Base-by-base conservation (phyloP, 1,284 basidiomycete genomes). In the Stygiomarasmius scandens region DNA sequence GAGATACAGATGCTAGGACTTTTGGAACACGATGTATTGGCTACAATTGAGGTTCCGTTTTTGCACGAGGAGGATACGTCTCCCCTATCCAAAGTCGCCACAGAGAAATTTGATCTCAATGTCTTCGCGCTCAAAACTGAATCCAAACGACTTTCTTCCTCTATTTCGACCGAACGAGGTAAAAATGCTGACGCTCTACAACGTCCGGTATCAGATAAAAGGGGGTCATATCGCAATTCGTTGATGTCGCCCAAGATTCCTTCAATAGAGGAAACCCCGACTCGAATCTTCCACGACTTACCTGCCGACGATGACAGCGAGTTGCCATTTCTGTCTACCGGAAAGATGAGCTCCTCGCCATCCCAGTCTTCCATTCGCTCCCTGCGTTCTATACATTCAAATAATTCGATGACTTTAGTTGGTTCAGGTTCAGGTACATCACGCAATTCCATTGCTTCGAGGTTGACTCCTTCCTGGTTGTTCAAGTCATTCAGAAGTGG, bases 1-100 rank as follows among this genome's bases (percentile, higher is more conserved):
- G 91, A 96, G 68, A 94, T 96, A 47, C 91, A 96, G 68, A 95
- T 93, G 91, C 81, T 96, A 8, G 95, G 95, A 3, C 77, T 96
- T 9, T 77, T 96, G 49, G 93, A 95, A 64, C 91, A 96, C 67
- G 95, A 95, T 67, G 87, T 94, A 29, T 86, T 90, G 27, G 84
- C 91, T 16, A 91, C 89, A 61, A 95, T 96, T 58, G 91, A 90
- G 60, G 86, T 94, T 12, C 93, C 93, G 3, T 84, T 86, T 66
- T 76, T 94, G 5, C 78, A n/a, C 80, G 3, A 81, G 80, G 34
- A 71, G 74, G 69, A 72, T 45, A 61, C 67, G 16, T 60, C 70
- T 52, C 68, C 72, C 12, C 16, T 41, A 4, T 76, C 78, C 0
- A 80, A 81, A 55, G 74, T 70, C 10, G 87, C 88, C 32, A 86